Conservation (phyloP, 108 stramenopile species). For the Cyclostephanos tholiformis region DNA sequence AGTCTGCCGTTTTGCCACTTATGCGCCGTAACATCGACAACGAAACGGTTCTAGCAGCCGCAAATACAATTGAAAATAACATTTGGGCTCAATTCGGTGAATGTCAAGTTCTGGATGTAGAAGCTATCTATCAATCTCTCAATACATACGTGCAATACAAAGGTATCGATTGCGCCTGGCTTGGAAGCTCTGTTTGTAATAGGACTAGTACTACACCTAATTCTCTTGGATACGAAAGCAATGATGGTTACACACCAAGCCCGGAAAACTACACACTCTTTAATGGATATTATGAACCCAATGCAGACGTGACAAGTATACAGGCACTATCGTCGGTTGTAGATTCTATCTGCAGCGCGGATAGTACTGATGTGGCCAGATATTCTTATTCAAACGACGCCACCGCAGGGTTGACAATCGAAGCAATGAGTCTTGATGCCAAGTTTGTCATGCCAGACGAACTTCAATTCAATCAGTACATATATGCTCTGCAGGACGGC, state of each 20-base stretch:
- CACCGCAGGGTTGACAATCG: slow-evolving; percentile 28
- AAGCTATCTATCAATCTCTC: slow-evolving; percentile 29
- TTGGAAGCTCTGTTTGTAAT: slow-evolving; percentile 36
- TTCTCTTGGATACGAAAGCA: slow-evolving; percentile 7
- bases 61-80: slow-evolving; percentile 27
- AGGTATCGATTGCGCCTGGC: slow-evolving; percentile 38
- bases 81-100: slow-evolving; percentile 1
- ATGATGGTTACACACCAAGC: slow-evolving; percentile 17
- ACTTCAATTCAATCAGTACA: slow-evolving; percentile 67
- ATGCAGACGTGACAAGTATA: slow-evolving; percentile 18
- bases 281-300: slow-evolving; percentile 35
- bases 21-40: slow-evolving; percentile 17
- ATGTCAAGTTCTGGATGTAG: slow-evolving; percentile 8
- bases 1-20: slow-evolving; percentile 38
- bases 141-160: slow-evolving; percentile 20
- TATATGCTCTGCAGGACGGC: slow-evolving; percentile 63
- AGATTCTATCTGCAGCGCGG: slow-evolving; percentile 27
- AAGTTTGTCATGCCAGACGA: slow-evolving; percentile 66
- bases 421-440: slow-evolving; percentile 39
- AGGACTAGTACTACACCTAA: slow-evolving; percentile 15
- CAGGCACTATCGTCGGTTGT: slow-evolving; percentile 12
- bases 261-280: slow-evolving; percentile 25
- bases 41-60: slow-evolving; percentile 15
- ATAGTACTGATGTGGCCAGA: slow-evolving; percentile 13
- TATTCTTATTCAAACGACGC: slow-evolving; percentile 11